Conservation (phyloP, 192 early-diverging fungal genomes). For the Backusella macrospora region DNA sequence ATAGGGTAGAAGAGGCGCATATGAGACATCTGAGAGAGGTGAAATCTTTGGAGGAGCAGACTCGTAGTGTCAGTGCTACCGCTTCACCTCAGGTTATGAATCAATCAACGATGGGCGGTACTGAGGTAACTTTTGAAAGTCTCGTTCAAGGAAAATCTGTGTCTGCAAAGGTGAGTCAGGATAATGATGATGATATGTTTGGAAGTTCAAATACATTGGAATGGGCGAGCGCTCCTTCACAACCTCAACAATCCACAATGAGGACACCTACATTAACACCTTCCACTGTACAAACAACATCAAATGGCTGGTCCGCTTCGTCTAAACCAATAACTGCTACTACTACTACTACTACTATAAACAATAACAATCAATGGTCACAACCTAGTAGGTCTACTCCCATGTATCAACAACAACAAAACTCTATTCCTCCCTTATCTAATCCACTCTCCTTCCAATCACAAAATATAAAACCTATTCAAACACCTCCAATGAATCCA, state of each 20-base stretch:
- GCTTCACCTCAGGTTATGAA: conserved; percentile 23
- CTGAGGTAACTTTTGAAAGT: conserved; percentile 14
- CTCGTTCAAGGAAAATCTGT: conserved; percentile 23
- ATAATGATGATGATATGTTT: conserved; percentile 25
- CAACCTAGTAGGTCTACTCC: not conserved
- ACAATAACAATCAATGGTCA: not conserved
- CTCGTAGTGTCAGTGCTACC: conserved; percentile 38
- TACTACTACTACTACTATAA: not conserved
- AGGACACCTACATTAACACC: not conserved
- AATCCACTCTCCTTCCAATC: conserved; percentile 1
- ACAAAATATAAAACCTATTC: not conserved
- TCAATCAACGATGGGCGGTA: not conserved
- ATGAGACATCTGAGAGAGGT: conserved; percentile 61
- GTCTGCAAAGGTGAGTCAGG: not conserved
- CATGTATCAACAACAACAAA: conserved; percentile 4
- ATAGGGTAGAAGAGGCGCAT: conserved; percentile 63
- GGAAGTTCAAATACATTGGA: conserved; percentile 7
- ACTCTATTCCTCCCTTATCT: not conserved
- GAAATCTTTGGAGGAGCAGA: conserved; percentile 54
- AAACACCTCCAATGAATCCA: conserved; percentile 4
- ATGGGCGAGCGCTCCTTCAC: not conserved
- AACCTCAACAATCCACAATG: not conserved
- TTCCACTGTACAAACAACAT: not conserved
- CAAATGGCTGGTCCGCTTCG: not conserved
- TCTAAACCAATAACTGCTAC: not conserved